These are phyloP conservation scores for Tilletia setariae DNA, from an alignment of 1,284 basidiomycete genomes.

Conservation along the genomic window DNA sequence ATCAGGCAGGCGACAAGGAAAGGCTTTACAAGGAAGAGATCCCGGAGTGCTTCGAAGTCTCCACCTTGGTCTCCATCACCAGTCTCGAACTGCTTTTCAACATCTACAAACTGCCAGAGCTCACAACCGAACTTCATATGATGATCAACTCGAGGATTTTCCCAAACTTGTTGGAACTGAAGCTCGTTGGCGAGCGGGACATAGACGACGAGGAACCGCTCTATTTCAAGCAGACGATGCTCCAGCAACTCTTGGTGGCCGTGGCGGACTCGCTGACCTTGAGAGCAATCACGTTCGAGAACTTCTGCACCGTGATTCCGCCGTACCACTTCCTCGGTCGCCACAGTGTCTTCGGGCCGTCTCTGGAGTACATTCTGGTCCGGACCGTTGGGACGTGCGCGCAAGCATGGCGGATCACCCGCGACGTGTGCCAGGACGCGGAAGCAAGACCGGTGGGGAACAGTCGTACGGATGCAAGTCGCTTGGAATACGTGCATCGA, in stretches of 20 bases:
- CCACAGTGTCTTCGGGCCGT: background rate
- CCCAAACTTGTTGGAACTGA: background rate
- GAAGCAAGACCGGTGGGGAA: background rate
- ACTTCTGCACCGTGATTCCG: background rate
- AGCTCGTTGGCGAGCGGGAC: background rate
- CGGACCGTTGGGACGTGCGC: background rate
- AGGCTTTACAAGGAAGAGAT: background rate
- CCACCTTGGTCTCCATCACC: background rate
- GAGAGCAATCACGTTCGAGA: background rate
- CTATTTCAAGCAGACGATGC: background rate
- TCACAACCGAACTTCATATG: background rate
- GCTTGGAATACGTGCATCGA: background rate
- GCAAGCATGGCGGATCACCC: background rate
- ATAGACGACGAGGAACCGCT: background rate
- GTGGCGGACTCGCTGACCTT: background rate
- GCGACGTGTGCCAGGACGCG: background rate
- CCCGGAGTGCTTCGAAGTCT: background rate
- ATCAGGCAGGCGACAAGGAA: background rate
- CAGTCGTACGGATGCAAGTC: background rate
- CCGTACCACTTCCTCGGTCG: background rate
- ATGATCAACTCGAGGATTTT: slow-evolving; percentile 4
- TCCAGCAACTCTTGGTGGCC: background rate
- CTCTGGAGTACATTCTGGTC: background rate
- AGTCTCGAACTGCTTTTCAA: background rate
- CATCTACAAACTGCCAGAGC: background rate